Percentiles rank a stretch among this genome's conserved stretches.
Evolutionary conservation across 805 yeast species (phyloP).

Genomic region (Candida yuanshanica): DNA sequence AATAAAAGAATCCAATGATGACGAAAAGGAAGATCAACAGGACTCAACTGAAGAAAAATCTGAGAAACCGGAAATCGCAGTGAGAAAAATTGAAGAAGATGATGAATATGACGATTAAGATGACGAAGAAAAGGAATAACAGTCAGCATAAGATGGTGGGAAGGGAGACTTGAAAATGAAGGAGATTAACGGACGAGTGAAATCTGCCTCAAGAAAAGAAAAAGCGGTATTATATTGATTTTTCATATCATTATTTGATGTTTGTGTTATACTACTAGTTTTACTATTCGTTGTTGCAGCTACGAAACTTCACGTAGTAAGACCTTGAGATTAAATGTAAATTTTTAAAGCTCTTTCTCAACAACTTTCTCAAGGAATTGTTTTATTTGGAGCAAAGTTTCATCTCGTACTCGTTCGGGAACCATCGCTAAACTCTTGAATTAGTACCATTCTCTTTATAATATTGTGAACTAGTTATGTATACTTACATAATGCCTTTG

Average conservation of each 20-base stretch:
- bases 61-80: slow-evolving; percentile 31
- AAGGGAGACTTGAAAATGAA: too few relatives aligned
- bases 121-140: slow-evolving; percentile 29
- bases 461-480: neutral
- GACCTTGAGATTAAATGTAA: too few relatives aligned
- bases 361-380: slow-evolving; percentile 50
- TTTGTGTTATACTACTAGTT: neutral
- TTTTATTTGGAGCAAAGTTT: slow-evolving; percentile 51
- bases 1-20: slow-evolving; percentile 30
- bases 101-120: slow-evolving; percentile 33
- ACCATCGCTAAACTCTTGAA: slow-evolving; percentile 39
- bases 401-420: slow-evolving; percentile 58
- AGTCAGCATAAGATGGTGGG: neutral
- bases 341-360: slow-evolving; percentile 12
- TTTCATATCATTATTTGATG: neutral
- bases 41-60: slow-evolving; percentile 13
- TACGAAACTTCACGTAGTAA: neutral
- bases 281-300: neutral
- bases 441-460: slow-evolving; percentile 7
- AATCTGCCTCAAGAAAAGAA: too few relatives aligned
- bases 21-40: slow-evolving; percentile 29
- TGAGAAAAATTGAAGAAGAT: slow-evolving; percentile 35
- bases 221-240: neutral
- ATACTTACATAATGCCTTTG: slow-evolving; percentile 53
- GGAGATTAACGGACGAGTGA: too few relatives aligned